These are phyloP conservation scores for Diaporthe longicolla DNA, from an alignment of 2,329 filamentous ascomycete species.

Conservation along the genomic window DNA sequence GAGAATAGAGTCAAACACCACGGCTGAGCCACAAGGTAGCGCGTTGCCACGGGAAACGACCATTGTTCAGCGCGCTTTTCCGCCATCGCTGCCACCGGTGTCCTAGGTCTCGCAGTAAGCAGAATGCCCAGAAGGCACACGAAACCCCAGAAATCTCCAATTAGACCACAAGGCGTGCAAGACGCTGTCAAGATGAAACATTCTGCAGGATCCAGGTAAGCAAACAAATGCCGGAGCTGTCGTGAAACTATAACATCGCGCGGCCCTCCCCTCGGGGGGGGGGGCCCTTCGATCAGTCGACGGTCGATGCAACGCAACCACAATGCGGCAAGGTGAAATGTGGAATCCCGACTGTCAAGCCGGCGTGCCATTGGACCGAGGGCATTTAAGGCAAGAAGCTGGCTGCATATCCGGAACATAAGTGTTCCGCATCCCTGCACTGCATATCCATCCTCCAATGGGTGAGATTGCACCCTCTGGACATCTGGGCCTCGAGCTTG, in stretches of 20 bases:
- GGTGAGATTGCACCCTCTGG: constrained; percentile 4
- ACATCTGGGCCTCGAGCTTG: constrained; percentile 24
- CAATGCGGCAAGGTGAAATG: constrained; percentile 14
- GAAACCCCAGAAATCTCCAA: constrained; percentile 21
- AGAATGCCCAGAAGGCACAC: constrained; percentile 24
- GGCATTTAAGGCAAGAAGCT: constrained; percentile 13
- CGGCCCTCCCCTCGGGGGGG: constrained; percentile 3
- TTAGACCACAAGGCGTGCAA: constrained; percentile 12
- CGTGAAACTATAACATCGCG: constrained; percentile 22
- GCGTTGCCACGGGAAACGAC: not conserved
- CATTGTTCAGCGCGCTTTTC: constrained; percentile 1
- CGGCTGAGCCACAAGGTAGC: constrained; percentile 15
- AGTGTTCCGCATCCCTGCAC: constrained; percentile 23
- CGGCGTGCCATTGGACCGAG: constrained; percentile 23
- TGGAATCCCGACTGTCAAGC: constrained; percentile 17
- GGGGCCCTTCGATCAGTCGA: constrained; percentile 19
- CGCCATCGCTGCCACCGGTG: constrained; percentile 7
- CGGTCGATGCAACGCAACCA: constrained; percentile 25
- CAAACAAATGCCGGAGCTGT: constrained; percentile 33
- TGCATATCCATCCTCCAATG: constrained; percentile 2
- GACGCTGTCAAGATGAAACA: constrained; percentile 22
- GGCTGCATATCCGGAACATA: constrained; percentile 24
- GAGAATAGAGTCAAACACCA: constrained; percentile 30
- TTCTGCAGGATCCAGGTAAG: constrained; percentile 23
- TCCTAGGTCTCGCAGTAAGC: constrained; percentile 5